phyloP scores from a whole-genome alignment of 441 rosid genomes.

The Raphanus hybrid region DNA sequence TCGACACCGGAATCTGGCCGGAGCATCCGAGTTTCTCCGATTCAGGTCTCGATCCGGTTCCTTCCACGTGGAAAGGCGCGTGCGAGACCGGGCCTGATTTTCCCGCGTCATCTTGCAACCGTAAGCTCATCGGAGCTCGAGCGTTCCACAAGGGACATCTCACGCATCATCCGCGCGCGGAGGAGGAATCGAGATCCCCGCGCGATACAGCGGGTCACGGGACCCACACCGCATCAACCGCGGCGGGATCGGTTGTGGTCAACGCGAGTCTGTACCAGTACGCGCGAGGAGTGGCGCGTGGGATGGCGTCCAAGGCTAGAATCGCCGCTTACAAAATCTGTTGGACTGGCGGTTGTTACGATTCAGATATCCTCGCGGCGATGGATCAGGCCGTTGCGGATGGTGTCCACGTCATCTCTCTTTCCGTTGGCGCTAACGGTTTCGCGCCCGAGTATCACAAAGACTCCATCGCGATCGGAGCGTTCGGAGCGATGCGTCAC shows the following conservation, averaged over 20 bases:
- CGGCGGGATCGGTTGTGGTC: constrained; percentile 65
- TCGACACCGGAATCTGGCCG: constrained; percentile 93
- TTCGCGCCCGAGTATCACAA: constrained; percentile 64
- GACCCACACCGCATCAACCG: constrained; percentile 82
- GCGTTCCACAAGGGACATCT: constrained; percentile 60
- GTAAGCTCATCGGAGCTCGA: constrained; percentile 84
- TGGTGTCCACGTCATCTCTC: constrained; percentile 79
- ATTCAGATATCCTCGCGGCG: constrained; percentile 83
- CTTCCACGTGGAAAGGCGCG: constrained; percentile 65
- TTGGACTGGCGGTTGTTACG: constrained; percentile 74
- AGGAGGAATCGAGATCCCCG: constrained; percentile 71
- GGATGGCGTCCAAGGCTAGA: constrained; percentile 82
- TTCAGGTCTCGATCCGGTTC: constrained; percentile 52
- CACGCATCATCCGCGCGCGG: constrained; percentile 46
- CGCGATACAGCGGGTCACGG: constrained; percentile 89
- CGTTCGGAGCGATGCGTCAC: constrained; percentile 64
- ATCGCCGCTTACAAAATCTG: constrained; percentile 87
- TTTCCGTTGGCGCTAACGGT: constrained; percentile 76
- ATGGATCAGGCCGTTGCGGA: constrained; percentile 82
- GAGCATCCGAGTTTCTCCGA: constrained; percentile 73
- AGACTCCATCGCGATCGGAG: constrained; percentile 83
- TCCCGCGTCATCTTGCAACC: constrained; percentile 63
- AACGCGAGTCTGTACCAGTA: constrained; percentile 66
- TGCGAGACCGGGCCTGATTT: constrained; percentile 69
- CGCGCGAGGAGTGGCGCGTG: constrained; percentile 77